Conservation (phyloP, 2,329 filamentous ascomycete species). For the Fusarium napiforme region DNA sequence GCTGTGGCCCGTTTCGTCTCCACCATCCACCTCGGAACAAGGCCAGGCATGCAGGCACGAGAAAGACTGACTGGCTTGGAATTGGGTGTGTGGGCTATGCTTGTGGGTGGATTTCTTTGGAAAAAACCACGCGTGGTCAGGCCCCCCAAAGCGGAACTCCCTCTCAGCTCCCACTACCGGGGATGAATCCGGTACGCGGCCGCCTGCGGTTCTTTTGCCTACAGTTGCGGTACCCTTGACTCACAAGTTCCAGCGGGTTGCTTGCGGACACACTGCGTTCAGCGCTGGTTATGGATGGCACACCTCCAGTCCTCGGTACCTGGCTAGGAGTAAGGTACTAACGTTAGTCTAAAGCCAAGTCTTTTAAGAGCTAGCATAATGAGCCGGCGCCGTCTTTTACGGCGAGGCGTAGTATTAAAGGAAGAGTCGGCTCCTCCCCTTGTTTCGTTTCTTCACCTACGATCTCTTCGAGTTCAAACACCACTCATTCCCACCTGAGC, state of each 20-base stretch:
- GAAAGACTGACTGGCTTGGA: constrained; percentile 6
- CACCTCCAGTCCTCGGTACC: constrained; percentile 22
- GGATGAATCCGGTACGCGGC: constrained; percentile 35
- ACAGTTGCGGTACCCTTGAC: constrained; percentile 16
- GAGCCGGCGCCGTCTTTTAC: constrained; percentile 31
- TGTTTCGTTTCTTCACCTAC: constrained; percentile 39
- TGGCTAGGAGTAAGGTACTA: constrained; percentile 25
- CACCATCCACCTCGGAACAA: constrained; percentile 20
- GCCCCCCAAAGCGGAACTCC: constrained; percentile 19
- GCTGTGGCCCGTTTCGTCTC: constrained; percentile 30
- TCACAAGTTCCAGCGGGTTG: constrained; percentile 8
- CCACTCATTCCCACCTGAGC: constrained; percentile 46
- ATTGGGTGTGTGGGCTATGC: constrained; percentile 8
- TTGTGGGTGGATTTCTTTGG: constrained; percentile 10
- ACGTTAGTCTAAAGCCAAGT: constrained; percentile 33
- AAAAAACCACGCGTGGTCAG: constrained; percentile 41
- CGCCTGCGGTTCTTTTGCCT: constrained; percentile 19
- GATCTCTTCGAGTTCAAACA: constrained; percentile 44
- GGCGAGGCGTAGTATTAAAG: constrained; percentile 42
- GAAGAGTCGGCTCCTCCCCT: constrained; percentile 42
- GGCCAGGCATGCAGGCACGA: constrained; percentile 16
- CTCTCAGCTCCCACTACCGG: constrained; percentile 26
- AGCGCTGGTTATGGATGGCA: constrained; percentile 24
- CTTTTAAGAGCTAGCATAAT: constrained; percentile 38
- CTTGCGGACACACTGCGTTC: constrained; percentile 27